These are phyloP conservation scores for Hypoxylon rubiginosum DNA, from an alignment of 2,329 filamentous ascomycete genomes.

Conservation along the genomic window DNA sequence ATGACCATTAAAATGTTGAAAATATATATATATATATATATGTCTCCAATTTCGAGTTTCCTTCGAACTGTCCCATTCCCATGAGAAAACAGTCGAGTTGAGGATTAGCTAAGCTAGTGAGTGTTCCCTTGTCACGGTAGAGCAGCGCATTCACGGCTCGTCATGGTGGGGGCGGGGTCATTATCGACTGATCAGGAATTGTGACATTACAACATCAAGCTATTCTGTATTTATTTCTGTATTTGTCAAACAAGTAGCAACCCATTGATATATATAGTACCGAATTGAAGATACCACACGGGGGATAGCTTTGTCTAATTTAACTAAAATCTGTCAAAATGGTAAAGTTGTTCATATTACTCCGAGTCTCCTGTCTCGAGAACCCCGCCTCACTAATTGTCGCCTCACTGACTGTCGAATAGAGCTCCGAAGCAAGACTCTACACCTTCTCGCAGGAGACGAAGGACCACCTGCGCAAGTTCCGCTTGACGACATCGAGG, in stretches of 20 bases:
- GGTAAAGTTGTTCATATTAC: conserved; percentile 16
- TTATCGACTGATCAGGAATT: conserved; percentile 30
- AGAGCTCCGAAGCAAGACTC: conserved; percentile 85
- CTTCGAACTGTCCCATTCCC: background rate
- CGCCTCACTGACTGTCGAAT: conserved; percentile 23
- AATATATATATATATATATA: background rate
- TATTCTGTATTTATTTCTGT: background rate
- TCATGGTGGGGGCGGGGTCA: conserved; percentile 37
- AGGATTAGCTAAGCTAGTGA: conserved; percentile 2
- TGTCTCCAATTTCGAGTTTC: too few species aligned
- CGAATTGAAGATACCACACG: background rate
- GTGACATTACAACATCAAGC: conserved; percentile 11
- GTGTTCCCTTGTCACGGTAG: too few species aligned
- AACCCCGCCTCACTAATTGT: too few species aligned
- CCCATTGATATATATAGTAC: background rate
- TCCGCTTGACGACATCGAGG: conserved; percentile 90
- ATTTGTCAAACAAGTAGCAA: background rate
- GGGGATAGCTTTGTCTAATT: background rate
- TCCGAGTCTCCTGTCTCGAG: background rate
- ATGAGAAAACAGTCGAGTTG: background rate
- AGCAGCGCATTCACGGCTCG: conserved; percentile 4
- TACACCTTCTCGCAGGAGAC: conserved; percentile 95
- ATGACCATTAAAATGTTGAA: background rate
- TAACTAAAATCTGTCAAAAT: conserved; percentile 21
- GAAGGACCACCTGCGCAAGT: conserved; percentile 91